These are phyloP conservation scores for Crithidia thermophila DNA, from an alignment of 208 protist genomes.

Conservation along the genomic window DNA sequence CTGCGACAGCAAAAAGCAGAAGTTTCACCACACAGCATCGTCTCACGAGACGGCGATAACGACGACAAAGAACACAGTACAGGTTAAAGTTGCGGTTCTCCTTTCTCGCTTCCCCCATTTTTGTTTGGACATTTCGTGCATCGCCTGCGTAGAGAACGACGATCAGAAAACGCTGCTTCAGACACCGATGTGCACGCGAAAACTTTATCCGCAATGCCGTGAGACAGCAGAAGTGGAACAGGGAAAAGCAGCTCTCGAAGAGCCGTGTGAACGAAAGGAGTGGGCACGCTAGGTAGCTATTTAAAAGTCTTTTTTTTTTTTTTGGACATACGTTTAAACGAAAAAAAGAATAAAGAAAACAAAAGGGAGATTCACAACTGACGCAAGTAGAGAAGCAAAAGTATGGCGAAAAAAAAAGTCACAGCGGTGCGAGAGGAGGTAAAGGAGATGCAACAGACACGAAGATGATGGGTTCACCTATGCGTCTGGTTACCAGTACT, in stretches of 20 bases:
- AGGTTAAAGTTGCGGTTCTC: background rate
- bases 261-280: background rate
- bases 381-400: background rate
- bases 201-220: too few relatives aligned
- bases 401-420: background rate
- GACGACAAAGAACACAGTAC: too few relatives aligned
- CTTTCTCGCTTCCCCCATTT: background rate
- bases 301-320: constrained; percentile 10
- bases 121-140: background rate
- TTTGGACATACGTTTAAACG: constrained; percentile 12
- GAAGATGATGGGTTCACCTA: too few relatives aligned
- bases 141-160: background rate
- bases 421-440: background rate
- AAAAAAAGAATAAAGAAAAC: constrained; percentile 28
- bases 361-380: constrained; percentile 11
- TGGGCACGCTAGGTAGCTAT: too few relatives aligned
- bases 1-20: too few relatives aligned
- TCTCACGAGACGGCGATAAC: too few relatives aligned
- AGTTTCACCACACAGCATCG: too few relatives aligned
- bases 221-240: too few relatives aligned
- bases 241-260: background rate
- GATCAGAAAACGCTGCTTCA: background rate
- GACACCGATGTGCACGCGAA: too few relatives aligned
- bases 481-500: too few relatives aligned
- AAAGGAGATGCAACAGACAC: constrained; percentile 9